Conservation (phyloP, 495 filamentous ascomycete genomes). For the Acidomyces sp. region DNA sequence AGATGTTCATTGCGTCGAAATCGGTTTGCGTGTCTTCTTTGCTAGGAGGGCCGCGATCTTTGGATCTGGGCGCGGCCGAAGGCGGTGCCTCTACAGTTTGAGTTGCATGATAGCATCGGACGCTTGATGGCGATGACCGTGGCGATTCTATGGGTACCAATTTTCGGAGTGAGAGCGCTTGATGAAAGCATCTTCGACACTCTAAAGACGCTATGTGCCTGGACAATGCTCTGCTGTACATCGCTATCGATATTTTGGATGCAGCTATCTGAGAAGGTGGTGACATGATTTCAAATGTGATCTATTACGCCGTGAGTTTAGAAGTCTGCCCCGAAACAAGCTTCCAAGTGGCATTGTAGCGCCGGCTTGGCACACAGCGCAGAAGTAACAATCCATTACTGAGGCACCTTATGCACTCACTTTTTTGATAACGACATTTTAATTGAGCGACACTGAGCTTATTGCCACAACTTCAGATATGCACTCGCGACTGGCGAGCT, state of each 20-base stretch:
- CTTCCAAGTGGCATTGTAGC: too few relatives aligned
- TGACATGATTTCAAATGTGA: neutral
- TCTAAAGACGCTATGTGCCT: neutral
- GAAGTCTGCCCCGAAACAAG: neutral
- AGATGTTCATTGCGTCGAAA: conserved; percentile 61
- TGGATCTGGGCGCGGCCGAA: conserved; percentile 25
- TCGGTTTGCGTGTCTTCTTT: conserved; percentile 58
- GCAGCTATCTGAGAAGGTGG: neutral
- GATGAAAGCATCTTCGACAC: conserved; percentile 1
- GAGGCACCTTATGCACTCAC: too few relatives aligned
- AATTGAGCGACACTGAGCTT: too few relatives aligned
- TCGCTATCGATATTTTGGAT: neutral
- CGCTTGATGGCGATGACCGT: neutral
- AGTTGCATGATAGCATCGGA: conserved; percentile 9
- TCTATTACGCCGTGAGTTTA: neutral
- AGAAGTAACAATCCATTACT: too few relatives aligned
- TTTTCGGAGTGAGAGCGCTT: neutral
- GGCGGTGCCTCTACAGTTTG: neutral
- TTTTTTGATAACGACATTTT: too few relatives aligned
- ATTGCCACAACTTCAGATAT: too few relatives aligned
- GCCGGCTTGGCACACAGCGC: too few relatives aligned
- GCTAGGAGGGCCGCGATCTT: conserved; percentile 46
- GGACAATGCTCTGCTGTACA: neutral
- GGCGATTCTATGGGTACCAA: neutral
- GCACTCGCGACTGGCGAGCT: too few relatives aligned